phyloP scores from a whole-genome alignment of 331 rosid species.

The Ulmus americana region DNA sequence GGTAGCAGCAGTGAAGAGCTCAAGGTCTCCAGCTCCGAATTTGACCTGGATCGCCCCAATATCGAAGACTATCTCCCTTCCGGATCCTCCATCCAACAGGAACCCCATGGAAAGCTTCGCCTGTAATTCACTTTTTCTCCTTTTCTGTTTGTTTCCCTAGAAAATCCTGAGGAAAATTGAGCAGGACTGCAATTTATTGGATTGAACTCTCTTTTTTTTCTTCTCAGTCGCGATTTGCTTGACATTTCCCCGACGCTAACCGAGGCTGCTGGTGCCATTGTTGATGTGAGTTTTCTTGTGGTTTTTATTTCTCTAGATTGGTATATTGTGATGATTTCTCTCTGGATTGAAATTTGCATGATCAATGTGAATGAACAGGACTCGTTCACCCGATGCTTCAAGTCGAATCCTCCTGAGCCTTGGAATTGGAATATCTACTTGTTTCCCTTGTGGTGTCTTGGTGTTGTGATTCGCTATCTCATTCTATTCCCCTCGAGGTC shows the following conservation, averaged over 20 bases:
- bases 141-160: conserved; percentile 18
- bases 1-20: conserved; percentile 32
- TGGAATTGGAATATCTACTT: conserved; percentile 95
- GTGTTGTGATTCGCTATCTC: conserved; percentile 74
- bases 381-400: conserved; percentile 90
- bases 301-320: not conserved
- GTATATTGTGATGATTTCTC: not conserved
- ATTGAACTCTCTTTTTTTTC: not conserved
- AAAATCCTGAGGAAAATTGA: not conserved
- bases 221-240: conserved; percentile 68
- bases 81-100: conserved; percentile 71
- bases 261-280: conserved; percentile 96
- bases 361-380: conserved; percentile 43
- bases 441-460: conserved; percentile 92
- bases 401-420: conserved; percentile 90
- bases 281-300: conserved; percentile 51
- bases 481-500: conserved; percentile 78
- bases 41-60: conserved; percentile 90
- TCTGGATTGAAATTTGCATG: not conserved
- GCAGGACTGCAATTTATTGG: not conserved
- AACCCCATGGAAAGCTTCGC: conserved; percentile 72
- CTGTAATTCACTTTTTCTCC: conserved; percentile 38
- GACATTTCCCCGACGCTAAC: conserved; percentile 78
- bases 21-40: conserved; percentile 62
- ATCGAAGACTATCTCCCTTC: conserved; percentile 92